Conservation (phyloP, 352 stramenopile genomes). For the Phytophthora citricola region DNA sequence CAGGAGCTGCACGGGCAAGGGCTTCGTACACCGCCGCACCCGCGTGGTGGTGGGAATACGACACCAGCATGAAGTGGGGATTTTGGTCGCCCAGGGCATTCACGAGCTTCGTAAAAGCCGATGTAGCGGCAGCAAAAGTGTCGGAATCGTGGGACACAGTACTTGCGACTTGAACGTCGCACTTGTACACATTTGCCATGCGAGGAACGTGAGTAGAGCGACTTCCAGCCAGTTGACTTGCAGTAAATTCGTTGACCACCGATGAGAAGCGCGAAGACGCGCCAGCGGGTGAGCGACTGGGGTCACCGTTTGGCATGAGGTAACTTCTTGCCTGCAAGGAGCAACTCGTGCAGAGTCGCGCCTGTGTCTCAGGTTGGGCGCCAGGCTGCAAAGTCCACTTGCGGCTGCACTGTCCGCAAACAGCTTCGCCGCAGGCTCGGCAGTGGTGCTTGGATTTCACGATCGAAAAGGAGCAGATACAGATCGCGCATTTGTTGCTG, state of each 20-base stretch:
- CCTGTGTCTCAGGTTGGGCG: conserved; percentile 61
- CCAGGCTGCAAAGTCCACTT: conserved; percentile 84
- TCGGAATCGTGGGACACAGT: conserved; percentile 70
- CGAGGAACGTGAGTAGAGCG: conserved; percentile 27
- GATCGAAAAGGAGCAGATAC: conserved; percentile 72
- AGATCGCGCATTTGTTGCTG: conserved; percentile 72
- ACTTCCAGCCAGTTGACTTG: conserved; percentile 32
- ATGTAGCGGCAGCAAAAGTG: conserved; percentile 54
- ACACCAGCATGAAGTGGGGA: conserved; percentile 83
- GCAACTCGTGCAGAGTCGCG: conserved; percentile 81
- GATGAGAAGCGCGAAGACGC: conserved; percentile 43
- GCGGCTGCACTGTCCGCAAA: conserved; percentile 84
- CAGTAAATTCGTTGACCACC: conserved; percentile 32
- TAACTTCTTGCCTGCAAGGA: conserved; percentile 78
- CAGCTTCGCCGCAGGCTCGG: conserved; percentile 79
- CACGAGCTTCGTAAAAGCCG: conserved; percentile 68
- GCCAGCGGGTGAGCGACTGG: conserved; percentile 39
- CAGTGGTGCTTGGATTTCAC: conserved; percentile 84
- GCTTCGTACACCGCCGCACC: conserved; percentile 64
- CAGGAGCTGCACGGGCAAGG: conserved; percentile 61
- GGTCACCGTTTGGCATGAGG: conserved; percentile 44
- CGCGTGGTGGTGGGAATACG: conserved; percentile 74
- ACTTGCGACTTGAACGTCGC: conserved; percentile 78
- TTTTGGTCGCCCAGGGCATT: conserved; percentile 60
- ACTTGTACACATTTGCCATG: conserved; percentile 33